Evolutionary conservation across 352 stramenopile genomes (phyloP).

Genomic region (Thraustochytrium striatum): DNA sequence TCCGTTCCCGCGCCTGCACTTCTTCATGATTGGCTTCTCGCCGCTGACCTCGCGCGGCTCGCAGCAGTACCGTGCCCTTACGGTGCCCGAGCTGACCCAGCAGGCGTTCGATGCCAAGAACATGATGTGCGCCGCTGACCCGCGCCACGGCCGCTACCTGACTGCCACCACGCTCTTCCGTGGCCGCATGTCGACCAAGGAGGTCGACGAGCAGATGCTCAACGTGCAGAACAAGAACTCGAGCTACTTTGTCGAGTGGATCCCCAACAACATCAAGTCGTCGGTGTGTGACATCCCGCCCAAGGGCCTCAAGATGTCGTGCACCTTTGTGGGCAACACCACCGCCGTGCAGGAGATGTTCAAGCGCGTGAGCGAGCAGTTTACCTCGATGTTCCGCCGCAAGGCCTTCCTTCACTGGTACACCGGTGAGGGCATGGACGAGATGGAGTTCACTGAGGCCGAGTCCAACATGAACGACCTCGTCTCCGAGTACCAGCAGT

Average conservation of each 20-base stretch:
- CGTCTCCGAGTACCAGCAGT: constrained; percentile 99
- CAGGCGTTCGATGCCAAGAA: constrained; percentile 99
- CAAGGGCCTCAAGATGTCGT: constrained; percentile 95
- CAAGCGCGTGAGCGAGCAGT: constrained; percentile 99
- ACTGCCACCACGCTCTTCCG: constrained; percentile 99
- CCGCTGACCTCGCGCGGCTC: constrained; percentile 89
- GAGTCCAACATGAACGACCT: constrained; percentile 99
- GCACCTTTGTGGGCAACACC: constrained; percentile 97
- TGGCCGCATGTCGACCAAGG: constrained; percentile 97
- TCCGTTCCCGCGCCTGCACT: constrained; percentile 97
- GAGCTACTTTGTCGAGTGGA: constrained; percentile 99
- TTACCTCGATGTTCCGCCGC: constrained; percentile 99
- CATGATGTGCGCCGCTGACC: constrained; percentile 99
- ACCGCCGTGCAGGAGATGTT: constrained; percentile 99
- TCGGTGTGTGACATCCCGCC: constrained; percentile 98
- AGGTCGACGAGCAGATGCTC: constrained; percentile 98
- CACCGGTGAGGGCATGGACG: constrained; percentile 99
- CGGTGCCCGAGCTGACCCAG: constrained; percentile 94
- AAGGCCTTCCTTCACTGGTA: constrained; percentile 99
- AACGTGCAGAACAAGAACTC: constrained; percentile 99
- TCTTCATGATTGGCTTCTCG: constrained; percentile 99
- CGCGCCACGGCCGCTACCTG: constrained; percentile 97
- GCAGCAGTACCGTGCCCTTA: constrained; percentile 94
- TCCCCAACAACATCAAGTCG: constrained; percentile 99
- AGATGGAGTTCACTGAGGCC: constrained; percentile 99